Conservation (phyloP, 805 yeast species). For the Pichia occidentalis region DNA sequence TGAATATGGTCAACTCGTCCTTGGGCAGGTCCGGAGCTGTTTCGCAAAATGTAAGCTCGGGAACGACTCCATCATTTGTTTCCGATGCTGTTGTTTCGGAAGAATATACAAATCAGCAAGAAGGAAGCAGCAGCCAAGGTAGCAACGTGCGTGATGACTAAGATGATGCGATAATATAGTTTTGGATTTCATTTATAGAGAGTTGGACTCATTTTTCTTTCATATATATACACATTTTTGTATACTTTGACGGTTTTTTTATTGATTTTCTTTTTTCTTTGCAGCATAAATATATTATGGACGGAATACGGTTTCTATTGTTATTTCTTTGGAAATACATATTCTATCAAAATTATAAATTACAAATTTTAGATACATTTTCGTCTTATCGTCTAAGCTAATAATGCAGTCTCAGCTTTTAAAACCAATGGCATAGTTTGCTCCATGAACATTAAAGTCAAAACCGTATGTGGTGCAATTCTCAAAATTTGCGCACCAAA, state of each 20-base stretch:
- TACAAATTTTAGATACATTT: not conserved
- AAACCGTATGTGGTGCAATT: constrained; percentile 90
- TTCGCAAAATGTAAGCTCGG: no score
- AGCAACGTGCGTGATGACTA: not conserved
- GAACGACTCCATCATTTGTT: no score
- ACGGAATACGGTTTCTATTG: no score
- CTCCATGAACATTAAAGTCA: constrained; percentile 91
- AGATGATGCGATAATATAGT: no score
- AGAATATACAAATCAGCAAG: not conserved
- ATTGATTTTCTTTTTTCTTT: not conserved
- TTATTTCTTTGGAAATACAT: not conserved
- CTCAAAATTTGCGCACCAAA: constrained; percentile 88
- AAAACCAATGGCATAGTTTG: constrained; percentile 69
- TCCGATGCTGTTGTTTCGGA: not conserved
- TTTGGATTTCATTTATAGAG: no score
- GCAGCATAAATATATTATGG: no score
- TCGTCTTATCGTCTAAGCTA: constrained; percentile 2
- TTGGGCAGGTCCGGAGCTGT: no score
- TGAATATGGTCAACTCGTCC: no score
- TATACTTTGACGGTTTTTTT: not conserved
- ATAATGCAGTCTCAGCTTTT: constrained; percentile 33
- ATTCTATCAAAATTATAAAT: not conserved
- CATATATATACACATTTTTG: no score
- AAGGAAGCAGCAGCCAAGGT: constrained; percentile 1
- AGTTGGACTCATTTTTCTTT: no score